Conservation (phyloP, 2,329 filamentous ascomycete genomes). For the Fusarium sp. region DNA sequence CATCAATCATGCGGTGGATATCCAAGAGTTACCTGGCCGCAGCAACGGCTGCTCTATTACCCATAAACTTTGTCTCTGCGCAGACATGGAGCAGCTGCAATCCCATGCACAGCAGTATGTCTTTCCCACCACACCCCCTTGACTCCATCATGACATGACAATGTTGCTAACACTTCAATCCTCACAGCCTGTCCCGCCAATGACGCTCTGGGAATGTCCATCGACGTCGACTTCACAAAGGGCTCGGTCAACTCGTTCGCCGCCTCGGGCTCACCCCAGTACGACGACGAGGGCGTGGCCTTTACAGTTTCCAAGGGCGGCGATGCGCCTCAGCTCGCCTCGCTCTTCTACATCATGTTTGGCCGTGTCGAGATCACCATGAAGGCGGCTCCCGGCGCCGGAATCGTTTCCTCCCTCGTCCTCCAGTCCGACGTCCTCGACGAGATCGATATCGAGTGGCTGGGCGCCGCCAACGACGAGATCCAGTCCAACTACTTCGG, state of each 20-base stretch:
- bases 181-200: slow-evolving; percentile 73
- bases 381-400: slow-evolving; percentile 86
- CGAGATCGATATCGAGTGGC: slow-evolving; percentile 98
- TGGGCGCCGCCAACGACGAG: slow-evolving; percentile 78
- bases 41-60: slow-evolving; percentile 37
- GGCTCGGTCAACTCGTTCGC: slow-evolving; percentile 84
- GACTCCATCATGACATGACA: background rate
- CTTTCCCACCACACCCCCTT: background rate
- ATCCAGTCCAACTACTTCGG: slow-evolving; percentile 99
- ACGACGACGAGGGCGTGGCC: slow-evolving; percentile 78
- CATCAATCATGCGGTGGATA: slow-evolving; percentile 40
- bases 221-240: slow-evolving; percentile 84
- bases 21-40: slow-evolving; percentile 29
- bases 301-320: slow-evolving; percentile 84
- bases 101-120: slow-evolving; percentile 50
- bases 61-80: slow-evolving; percentile 41
- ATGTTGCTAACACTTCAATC: slow-evolving; percentile 1
- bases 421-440: slow-evolving; percentile 92
- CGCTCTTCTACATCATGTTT: slow-evolving; percentile 99
- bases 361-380: slow-evolving; percentile 87
- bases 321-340: slow-evolving; percentile 86
- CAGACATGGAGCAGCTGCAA: slow-evolving; percentile 56
- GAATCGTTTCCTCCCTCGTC: slow-evolving; percentile 93
- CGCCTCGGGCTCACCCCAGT: slow-evolving; percentile 75
- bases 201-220: slow-evolving; percentile 84